Conservation (phyloP, 139 green algal genomes). For the Chlamydomonas sp. region DNA sequence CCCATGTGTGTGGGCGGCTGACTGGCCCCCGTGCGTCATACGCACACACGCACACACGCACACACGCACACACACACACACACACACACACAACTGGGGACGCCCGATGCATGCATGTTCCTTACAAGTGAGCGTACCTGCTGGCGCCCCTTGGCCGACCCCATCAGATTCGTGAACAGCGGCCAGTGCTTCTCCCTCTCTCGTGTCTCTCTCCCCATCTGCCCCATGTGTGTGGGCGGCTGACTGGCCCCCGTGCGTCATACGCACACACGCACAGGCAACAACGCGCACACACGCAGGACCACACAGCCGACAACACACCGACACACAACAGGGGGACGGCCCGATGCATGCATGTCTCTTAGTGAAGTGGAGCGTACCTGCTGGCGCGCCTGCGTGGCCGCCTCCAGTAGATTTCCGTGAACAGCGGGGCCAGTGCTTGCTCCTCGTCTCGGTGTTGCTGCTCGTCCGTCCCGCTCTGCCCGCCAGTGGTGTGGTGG, state of each 20-base stretch:
- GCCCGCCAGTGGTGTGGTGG: no score
- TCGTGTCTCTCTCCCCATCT: no score
- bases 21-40: no score
- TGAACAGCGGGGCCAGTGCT: no score
- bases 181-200: no score
- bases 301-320: neutral
- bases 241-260: no score
- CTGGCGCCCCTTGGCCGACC: neutral
- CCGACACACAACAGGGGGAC: neutral
- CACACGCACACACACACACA: neutral
- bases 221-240: no score
- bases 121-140: neutral
- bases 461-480: no score
- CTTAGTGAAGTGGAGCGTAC: neutral
- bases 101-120: neutral
- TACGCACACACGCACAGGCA: neutral
- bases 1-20: no score
- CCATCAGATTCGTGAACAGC: neutral
- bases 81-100: neutral
- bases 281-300: neutral
- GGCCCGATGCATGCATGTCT: neutral
- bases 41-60: no score
- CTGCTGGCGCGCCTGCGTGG: constrained; percentile 23
- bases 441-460: no score
- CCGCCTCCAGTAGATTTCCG: no score